Evolutionary conservation across 345 rosid species (phyloP), one percentile per base, ranked within the genome.

Genomic region (Fremontodendron californicum): DNA sequence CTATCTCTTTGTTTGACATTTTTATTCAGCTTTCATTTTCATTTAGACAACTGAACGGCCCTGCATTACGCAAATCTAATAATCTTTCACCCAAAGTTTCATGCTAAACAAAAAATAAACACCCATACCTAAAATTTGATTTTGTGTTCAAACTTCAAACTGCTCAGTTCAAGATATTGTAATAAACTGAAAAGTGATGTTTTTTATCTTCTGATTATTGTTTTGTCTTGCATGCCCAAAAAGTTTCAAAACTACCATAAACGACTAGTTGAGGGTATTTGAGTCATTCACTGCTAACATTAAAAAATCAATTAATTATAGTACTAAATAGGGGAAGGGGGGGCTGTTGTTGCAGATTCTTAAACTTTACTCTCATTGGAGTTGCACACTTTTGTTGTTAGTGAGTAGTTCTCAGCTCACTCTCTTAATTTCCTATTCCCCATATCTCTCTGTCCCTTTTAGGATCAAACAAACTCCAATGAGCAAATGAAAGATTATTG

Each of bases 301-400:
- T 37, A 48, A 33, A 65, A 16, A 16, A 31, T 18, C 16, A 48
- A 33, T 10, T 18, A 70, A 58, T 6, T 42, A 3, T 29, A 18
- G 12, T 25, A 25, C 45, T 68, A 68, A 68, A 15, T 68, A n/a
- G n/a, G n/a, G n/a, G n/a, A n/a, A 15, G 1, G 55, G 19, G 19
- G 13, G 51, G 5, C 4, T 13, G 45, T 39, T 46, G 39, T n/a
- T n/a, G 57, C 35, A 16, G 8, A 71, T 9, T 49, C 74, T n/a
- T n/a, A 31, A 48, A 18, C 80, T 78, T 55, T 12, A 76, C 73
- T 51, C 69, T 27, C 40, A n/a, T 5, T 16, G 77, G 71, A 58
- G 76, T 63, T 62, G 42, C 42, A 39, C 49, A 60, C 66, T 11
- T 3, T 76, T 39, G 39, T 33, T 51, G 37, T 31, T 13, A 57